Base-by-base conservation (phyloP, 1,284 basidiomycete genomes). In the Malassezia brasiliensis region DNA sequence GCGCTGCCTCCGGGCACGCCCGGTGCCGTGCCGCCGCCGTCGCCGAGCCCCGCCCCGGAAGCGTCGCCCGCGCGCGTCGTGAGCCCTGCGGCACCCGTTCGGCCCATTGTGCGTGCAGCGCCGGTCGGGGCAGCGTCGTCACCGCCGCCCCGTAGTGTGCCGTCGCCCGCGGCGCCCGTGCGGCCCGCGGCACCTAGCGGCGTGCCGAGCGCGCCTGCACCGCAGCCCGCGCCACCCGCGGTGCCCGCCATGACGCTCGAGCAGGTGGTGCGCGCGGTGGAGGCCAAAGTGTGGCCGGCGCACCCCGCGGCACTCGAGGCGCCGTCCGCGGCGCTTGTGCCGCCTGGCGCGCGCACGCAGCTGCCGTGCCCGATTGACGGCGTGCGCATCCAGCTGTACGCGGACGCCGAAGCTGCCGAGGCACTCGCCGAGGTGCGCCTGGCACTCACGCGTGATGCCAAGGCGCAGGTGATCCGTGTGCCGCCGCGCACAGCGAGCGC, bases 1-100 rank as follows among this genome's bases (percentile, higher is more conserved):
- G 72, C 66, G 11, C 49, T 71, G 25, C 69, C 69, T 9, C 54
- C 54, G 1, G 45, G 50, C 30, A 56, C 41, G 31, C 40, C 53
- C 9, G 49, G 49, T 30, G n/a, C 15, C 19, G 53, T 49, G 30
- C 50, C 55, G 19, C 40, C 50, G 39, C 46, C 49, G n/a, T n/a
- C 44, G 9, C 12, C 40, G 12, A 34, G 19, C 14, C 38, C 38
- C 22, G 38, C 38, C 17, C 38, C 7, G 22, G 38, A 40, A 1
- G 22, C 17, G 9, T 7, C n/a, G 20, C 20, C 30, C 25, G 25
- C 25, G 25, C 25, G 25, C 25, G 25, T 28, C 25, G 25, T 7
- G 7, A 28, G 25, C 25, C 25, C 25, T 7, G 25, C 45, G 20
- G 31, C n/a, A 17, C 34, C 35, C 9, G 20, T 22, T 35, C 28